Evolutionary conservation across 1,139 yeast species (phyloP).

Genomic region (Scheffersomyces segobiensis): DNA sequence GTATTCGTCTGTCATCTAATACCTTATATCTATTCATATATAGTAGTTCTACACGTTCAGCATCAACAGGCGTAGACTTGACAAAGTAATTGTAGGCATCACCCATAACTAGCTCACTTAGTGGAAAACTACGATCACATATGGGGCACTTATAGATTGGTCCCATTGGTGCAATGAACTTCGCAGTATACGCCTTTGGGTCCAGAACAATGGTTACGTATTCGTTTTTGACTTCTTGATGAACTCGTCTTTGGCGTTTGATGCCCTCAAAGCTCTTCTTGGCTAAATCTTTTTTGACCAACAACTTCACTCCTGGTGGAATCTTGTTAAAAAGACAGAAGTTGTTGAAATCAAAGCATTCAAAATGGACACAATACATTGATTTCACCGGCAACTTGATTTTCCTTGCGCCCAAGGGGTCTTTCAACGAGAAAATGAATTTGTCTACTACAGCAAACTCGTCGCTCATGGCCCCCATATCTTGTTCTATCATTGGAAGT

Average conservation of each 20-base stretch:
- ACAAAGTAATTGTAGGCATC: constrained; percentile 46
- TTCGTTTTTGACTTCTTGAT: constrained; percentile 4
- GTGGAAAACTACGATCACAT: constrained; percentile 37
- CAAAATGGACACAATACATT: constrained; percentile 39
- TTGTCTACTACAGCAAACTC: constrained; percentile 15
- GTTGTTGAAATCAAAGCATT: constrained; percentile 47
- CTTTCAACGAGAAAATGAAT: constrained; percentile 15
- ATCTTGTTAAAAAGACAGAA: constrained; percentile 43
- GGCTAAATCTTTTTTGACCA: constrained; percentile 29
- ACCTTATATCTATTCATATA: constrained; percentile 38
- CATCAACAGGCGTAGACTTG: constrained; percentile 36
- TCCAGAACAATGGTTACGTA: neutral
- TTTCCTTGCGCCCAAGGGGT: constrained; percentile 30
- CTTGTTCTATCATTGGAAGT: constrained; percentile 14
- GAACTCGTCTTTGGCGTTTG: constrained; percentile 6
- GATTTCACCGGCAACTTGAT: constrained; percentile 45
- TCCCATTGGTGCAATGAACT: constrained; percentile 13
- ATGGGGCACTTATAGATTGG: constrained; percentile 43
- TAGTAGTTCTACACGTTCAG: constrained; percentile 37
- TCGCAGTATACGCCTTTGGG: constrained; percentile 5
- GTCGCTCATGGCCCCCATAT: constrained; percentile 12
- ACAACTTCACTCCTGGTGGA: constrained; percentile 27
- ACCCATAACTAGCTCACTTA: constrained; percentile 38
- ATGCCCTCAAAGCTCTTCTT: constrained; percentile 22
- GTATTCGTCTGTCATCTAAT: constrained; percentile 25